phyloP scores from a whole-genome alignment of 805 yeast species.

The Candida maesae region DNA sequence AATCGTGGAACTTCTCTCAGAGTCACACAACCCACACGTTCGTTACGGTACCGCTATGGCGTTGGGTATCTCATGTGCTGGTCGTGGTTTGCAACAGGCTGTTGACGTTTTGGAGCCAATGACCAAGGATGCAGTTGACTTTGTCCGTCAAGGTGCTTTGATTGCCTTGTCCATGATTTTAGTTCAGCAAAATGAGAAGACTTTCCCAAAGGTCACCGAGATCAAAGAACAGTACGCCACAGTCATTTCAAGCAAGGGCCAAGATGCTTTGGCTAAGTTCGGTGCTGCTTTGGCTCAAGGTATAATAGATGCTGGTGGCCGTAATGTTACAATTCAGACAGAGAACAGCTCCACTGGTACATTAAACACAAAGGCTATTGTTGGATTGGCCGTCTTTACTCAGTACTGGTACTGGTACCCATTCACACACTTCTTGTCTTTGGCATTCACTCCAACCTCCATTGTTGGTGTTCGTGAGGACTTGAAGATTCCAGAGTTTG shows the following conservation, averaged over 20 bases:
- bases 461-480: conserved; percentile 83
- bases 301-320: conserved; percentile 97
- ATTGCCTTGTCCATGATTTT: conserved; percentile 89
- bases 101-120: conserved; percentile 89
- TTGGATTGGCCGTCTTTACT: conserved; percentile 82
- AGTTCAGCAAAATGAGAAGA: conserved; percentile 81
- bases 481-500: conserved; percentile 80
- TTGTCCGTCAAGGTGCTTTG: conserved; percentile 97
- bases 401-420: conserved; percentile 99
- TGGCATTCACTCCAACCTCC: conserved; percentile 91
- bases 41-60: conserved; percentile 98
- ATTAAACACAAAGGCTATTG: conserved; percentile 84
- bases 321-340: conserved; percentile 90
- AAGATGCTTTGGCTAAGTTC: conserved; percentile 94
- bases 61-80: conserved; percentile 95
- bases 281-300: conserved; percentile 98
- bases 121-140: conserved; percentile 91
- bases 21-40: conserved; percentile 96
- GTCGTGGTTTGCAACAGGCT: conserved; percentile 84
- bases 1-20: conserved; percentile 86
- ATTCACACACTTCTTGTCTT: conserved; percentile 83
- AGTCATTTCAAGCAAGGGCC: conserved; percentile 82
- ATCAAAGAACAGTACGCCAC: conserved; percentile 71
- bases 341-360: conserved; percentile 89
- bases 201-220: conserved; percentile 74